These are phyloP conservation scores for Euphorbia lathyris DNA, from an alignment of 345 rosid species.

Conservation along the genomic window DNA sequence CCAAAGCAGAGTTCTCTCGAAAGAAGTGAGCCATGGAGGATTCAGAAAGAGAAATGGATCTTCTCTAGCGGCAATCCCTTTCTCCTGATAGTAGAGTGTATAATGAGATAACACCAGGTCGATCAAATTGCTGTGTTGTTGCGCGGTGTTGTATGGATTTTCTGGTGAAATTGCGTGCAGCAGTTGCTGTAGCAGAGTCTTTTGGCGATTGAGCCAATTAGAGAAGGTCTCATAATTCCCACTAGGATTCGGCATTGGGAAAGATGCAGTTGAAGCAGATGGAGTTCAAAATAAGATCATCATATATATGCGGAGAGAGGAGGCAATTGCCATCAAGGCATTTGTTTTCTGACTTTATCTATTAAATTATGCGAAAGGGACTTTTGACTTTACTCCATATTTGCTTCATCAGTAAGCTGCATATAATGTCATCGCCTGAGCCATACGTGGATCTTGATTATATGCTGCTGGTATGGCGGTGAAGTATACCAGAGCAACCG, in stretches of 20 bases:
- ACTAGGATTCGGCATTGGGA: background rate
- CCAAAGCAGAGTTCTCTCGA: constrained; percentile 37
- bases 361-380: no score
- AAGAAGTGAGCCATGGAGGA: constrained; percentile 43
- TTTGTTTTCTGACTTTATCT: background rate
- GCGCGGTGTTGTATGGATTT: background rate
- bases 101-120: constrained; percentile 28
- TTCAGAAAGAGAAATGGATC: constrained; percentile 31
- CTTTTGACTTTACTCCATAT: background rate
- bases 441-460: no score
- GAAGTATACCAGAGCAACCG: no score
- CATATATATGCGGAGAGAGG: no score
- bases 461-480: no score
- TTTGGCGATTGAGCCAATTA: constrained; percentile 31
- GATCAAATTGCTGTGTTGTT: constrained; percentile 13
- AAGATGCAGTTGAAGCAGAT: background rate
- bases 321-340: no score
- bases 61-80: constrained; percentile 13
- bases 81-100: constrained; percentile 29
- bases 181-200: constrained; percentile 23
- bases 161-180: constrained; percentile 5
- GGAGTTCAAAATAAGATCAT: no score
- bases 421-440: background rate
- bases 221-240: constrained; percentile 24
- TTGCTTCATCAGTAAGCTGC: background rate